Evolutionary conservation across 1,284 basidiomycete species (phyloP).

Genomic region (Tilletia setariae): DNA sequence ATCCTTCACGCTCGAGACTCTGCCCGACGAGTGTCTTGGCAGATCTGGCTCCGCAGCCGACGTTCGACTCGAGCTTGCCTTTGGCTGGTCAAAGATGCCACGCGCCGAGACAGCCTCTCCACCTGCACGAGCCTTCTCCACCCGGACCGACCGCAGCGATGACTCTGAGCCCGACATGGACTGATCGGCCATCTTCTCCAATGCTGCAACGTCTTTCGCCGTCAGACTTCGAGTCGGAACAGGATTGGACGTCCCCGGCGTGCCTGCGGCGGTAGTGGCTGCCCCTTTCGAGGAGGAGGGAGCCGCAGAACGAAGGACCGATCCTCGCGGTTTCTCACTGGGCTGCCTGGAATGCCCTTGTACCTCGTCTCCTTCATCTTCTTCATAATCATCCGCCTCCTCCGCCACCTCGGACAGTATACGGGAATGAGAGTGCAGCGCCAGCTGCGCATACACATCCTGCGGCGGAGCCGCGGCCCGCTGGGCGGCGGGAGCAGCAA

Average conservation of each 20-base stretch:
- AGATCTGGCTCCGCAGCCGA: background rate
- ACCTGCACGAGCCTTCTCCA: too few relatives aligned
- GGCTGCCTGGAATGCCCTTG: background rate
- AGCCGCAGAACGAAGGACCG: background rate
- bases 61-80: too few relatives aligned
- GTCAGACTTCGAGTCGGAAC: background rate
- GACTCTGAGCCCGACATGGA: background rate
- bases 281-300: background rate
- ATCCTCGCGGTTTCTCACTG: too few relatives aligned
- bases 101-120: too few relatives aligned
- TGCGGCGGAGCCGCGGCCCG: background rate
- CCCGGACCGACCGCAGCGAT: too few relatives aligned
- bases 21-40: too few relatives aligned
- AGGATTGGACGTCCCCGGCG: background rate
- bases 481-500: constrained; percentile 4
- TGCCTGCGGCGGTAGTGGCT: background rate
- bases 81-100: too few relatives aligned
- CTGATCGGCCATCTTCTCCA: constrained; percentile 5
- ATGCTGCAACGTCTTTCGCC: background rate
- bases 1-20: too few relatives aligned
- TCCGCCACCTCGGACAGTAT: constrained; percentile 12
- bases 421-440: constrained; percentile 6
- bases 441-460: constrained; percentile 10
- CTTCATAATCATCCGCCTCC: background rate
- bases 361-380: background rate